Percentiles rank a stretch among this genome's conserved stretches.
These are phyloP conservation scores for Gaeumannomyces sp. DNA, from an alignment of 2,329 filamentous ascomycete genomes.

Conservation along the genomic window DNA sequence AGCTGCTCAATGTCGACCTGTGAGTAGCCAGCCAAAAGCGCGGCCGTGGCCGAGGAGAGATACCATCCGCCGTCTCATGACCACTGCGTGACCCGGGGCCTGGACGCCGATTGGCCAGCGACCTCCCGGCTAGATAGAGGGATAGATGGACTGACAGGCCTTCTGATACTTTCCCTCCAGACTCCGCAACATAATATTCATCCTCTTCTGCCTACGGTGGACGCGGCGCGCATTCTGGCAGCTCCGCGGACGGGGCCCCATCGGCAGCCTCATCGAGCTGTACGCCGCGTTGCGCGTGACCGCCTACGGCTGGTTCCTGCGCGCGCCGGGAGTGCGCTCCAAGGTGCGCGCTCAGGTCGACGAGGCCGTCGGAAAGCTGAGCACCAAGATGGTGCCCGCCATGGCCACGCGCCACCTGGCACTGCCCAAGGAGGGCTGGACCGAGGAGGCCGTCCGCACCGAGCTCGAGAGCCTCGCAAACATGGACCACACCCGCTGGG, in stretches of 20 bases:
- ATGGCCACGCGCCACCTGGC: constrained; percentile 66
- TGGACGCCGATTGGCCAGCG: no score
- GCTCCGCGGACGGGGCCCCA: constrained; percentile 78
- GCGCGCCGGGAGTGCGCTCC: constrained; percentile 76
- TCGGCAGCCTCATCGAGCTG: constrained; percentile 70
- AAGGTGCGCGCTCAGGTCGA: constrained; percentile 80
- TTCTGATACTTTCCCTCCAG: constrained; percentile 33
- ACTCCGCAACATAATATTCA: constrained; percentile 79
- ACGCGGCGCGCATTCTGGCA: constrained; percentile 75
- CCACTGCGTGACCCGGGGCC: no score
- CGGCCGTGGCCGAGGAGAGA: no score
- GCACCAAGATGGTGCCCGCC: constrained; percentile 73
- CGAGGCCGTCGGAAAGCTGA: constrained; percentile 72
- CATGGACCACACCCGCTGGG: constrained; percentile 95
- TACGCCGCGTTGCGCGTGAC: constrained; percentile 67
- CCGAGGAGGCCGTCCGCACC: constrained; percentile 66
- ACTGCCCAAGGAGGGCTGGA: constrained; percentile 80
- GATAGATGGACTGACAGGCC: neutral
- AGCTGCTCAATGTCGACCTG: constrained; percentile 62
- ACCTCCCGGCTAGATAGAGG: no score
- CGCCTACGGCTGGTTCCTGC: constrained; percentile 79
- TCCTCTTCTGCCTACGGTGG: constrained; percentile 81
- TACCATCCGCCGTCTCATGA: no score
- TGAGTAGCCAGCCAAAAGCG: constrained; percentile 35
- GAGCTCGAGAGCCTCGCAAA: constrained; percentile 73